Conservation (phyloP, 306 rosid species). For the Cyamopsis tetragonoloba region DNA sequence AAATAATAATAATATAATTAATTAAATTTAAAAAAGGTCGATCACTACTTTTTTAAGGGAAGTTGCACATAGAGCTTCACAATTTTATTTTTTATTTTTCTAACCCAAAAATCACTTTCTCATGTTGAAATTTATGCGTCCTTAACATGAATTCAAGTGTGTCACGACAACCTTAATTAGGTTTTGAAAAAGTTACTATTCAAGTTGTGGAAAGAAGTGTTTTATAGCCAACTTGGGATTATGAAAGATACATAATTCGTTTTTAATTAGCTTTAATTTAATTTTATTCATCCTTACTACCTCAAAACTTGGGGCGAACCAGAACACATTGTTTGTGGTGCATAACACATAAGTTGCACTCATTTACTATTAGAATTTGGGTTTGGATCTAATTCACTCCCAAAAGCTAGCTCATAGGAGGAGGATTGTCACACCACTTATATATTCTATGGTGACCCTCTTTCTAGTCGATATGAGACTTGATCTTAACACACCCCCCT, state of each 20-base stretch:
- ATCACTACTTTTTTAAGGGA: not conserved
- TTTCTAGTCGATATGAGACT: no score
- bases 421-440: no score
- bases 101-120: not conserved
- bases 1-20: not conserved
- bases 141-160: not conserved
- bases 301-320: not conserved
- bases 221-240: not conserved
- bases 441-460: no score
- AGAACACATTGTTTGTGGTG: not conserved
- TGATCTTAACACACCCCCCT: no score
- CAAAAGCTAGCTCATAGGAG: no score
- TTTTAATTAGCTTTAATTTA: no score
- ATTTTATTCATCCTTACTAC: not conserved
- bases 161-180: not conserved
- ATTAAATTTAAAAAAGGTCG: not conserved
- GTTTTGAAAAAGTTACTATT: not conserved
- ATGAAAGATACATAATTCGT: not conserved
- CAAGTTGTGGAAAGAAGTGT: not conserved
- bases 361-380: no score
- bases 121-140: not conserved
- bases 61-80: slow-evolving; percentile 15
- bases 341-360: not conserved
- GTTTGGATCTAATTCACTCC: no score
- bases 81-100: not conserved